Percentiles rank a stretch among this genome's conserved stretches.
These are phyloP conservation scores for Lodderomyces pseudojiufengensis DNA, from an alignment of 1,139 yeast genomes.

Conservation along the genomic window DNA sequence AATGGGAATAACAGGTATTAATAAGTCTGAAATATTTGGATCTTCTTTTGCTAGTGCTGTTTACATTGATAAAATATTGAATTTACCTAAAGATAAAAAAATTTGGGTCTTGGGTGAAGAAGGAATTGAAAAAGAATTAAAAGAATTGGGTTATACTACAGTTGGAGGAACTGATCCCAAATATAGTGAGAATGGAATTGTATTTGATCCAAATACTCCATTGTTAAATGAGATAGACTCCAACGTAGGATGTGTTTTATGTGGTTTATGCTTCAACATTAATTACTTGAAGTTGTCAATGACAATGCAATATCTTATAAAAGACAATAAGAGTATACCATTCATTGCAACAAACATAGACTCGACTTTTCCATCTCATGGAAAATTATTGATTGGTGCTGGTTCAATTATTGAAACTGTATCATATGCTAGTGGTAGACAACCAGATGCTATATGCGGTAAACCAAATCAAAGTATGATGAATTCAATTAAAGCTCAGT, in stretches of 20 bases:
- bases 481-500: slow-evolving; percentile 77
- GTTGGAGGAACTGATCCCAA: slow-evolving; percentile 41
- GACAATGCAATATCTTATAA: slow-evolving; percentile 71
- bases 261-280: slow-evolving; percentile 74
- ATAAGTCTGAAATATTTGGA: slow-evolving; percentile 78
- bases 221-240: slow-evolving; percentile 53
- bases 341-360: slow-evolving; percentile 96
- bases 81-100: slow-evolving; percentile 58
- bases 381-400: slow-evolving; percentile 86
- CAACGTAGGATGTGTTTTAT: slow-evolving; percentile 80
- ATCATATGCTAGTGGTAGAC: slow-evolving; percentile 71
- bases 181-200: slow-evolving; percentile 27
- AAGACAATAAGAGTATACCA: slow-evolving; percentile 58
- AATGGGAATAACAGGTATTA: slow-evolving; percentile 63
- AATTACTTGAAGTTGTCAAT: slow-evolving; percentile 80
- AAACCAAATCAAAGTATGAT: slow-evolving; percentile 90
- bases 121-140: slow-evolving; percentile 43
- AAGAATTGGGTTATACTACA: slow-evolving; percentile 40
- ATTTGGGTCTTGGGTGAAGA: slow-evolving; percentile 47
- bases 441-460: slow-evolving; percentile 70
- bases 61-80: slow-evolving; percentile 71
- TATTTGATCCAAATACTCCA: slow-evolving; percentile 33
- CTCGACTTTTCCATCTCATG: slow-evolving; percentile 89
- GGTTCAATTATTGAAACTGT: slow-evolving; percentile 86
- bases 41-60: slow-evolving; percentile 91